Evolutionary conservation across 2,329 filamentous ascomycete species (phyloP), one percentile per base, ranked within the genome.

Genomic region (Phaeosphaeria sp.): DNA sequence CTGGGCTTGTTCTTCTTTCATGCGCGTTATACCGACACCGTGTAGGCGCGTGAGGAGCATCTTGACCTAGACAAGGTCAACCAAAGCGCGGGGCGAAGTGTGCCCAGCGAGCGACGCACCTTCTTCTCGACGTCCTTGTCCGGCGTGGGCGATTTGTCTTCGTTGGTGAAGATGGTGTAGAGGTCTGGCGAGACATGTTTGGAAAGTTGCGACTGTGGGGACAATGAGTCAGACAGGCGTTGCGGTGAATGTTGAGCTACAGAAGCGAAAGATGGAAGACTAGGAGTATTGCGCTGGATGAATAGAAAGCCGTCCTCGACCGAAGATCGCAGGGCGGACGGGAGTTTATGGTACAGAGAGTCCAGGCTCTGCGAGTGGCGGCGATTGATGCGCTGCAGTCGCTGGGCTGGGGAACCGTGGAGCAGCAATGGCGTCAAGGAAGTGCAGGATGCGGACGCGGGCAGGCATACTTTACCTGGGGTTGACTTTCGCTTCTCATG

Each of bases 121-220:
- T 83, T 83, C 66, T 84, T 84, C 59, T 82, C 80, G 45, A 84
- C 81, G 61, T 87, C 86, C 65, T 84, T 86, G 51, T 88, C 86
- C 68, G 58, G 57, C 25, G 84, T 86, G 20, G 82, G 77, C 45
- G 66, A 67, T 3, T 68, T 51, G 11, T 83, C 81, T 55, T 90
- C 86, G 58, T 82, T 78, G 66, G 85, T 87, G 80, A 92, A 91
- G 46, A 92, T 81, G 36, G 83, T 83, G 65, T 86, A 85, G 63
- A 91, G 87, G 55, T 91, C 70, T 25, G 71, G 60, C 11, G 73
- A 64, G 20, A 67, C 61, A 22, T 60, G 49, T 4, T 57, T 63
- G n/a, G 63, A 55, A 7, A 65, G 47, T 39, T 57, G 67, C 40
- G 70, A 66, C 73, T 76, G 72, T 49, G 61, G 49, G 24, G 57